Conservation (phyloP, 768 basidiomycete species). For the Collybia nuda region DNA sequence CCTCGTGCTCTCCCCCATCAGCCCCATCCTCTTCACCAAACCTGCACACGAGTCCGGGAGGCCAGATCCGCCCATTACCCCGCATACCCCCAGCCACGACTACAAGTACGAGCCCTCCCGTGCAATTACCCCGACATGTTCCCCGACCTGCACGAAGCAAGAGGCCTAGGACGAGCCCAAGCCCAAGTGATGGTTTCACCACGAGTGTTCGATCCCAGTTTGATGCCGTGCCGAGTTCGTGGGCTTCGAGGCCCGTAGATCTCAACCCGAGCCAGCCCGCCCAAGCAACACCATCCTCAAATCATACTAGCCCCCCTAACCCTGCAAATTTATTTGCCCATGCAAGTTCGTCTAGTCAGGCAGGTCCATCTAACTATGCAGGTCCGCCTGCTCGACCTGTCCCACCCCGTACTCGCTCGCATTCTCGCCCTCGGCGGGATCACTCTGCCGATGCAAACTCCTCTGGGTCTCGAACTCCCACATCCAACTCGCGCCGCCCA, state of each 20-base stretch:
- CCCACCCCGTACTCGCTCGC: slow-evolving; percentile 19
- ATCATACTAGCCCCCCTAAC: not conserved
- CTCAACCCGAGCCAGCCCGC: slow-evolving; percentile 16
- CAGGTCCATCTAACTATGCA: not conserved
- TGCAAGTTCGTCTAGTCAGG: not conserved
- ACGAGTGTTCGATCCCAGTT: slow-evolving; percentile 8
- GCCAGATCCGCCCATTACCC: slow-evolving; percentile 19
- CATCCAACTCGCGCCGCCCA: not conserved
- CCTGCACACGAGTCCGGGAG: not conserved
- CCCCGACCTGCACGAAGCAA: slow-evolving; percentile 13
- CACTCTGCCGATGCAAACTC: not conserved
- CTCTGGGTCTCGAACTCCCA: not conserved
- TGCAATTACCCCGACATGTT: slow-evolving; percentile 1
- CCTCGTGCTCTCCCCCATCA: slow-evolving; percentile 6
- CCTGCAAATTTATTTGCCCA: not conserved
- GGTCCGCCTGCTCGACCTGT: slow-evolving; percentile 1
- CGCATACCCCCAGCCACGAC: slow-evolving; percentile 18
- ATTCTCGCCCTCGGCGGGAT: slow-evolving; percentile 19
- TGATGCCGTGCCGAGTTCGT: slow-evolving; percentile 17
- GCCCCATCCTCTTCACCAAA: slow-evolving; percentile 7
- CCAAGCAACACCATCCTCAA: not conserved
- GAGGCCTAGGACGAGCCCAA: slow-evolving; percentile 25
- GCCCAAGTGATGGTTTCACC: slow-evolving; percentile 5
- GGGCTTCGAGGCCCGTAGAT: slow-evolving; percentile 24
- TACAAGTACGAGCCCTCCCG: slow-evolving; percentile 3